Base-by-base conservation (phyloP, 2,329 filamentous ascomycete species). In the Fusarium domesticum region DNA sequence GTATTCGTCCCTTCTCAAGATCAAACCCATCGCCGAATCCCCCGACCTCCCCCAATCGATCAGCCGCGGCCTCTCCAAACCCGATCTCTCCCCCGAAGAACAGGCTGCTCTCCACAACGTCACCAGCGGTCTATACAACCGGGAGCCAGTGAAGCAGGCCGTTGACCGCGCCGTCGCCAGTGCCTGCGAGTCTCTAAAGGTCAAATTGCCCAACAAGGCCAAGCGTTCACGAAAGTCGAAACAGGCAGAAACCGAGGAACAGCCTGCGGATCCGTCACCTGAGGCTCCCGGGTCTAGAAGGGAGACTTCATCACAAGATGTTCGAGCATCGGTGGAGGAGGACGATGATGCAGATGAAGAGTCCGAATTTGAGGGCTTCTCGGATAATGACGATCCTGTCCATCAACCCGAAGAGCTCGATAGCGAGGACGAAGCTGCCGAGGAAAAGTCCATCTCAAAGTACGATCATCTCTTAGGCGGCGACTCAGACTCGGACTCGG, bases 121-220 rank as follows among this genome's bases (percentile, higher is more conserved):
- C 39, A 81, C 79, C 18, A 82, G 78, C 47, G 72, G 70, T 6
- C 64, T 83, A 3, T 81, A 74, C 59, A 80, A 77, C 46, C 67
- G 71, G 40, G 70, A 70, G 6, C 68, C 73, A 20, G 77, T 81
- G 41, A 74, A 72, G 51, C 68, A 73, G 38, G 70, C 71, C 3
- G 63, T 78, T 8, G 70, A 74, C 18, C 69, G 71, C 55, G 77
- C 76, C 1, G 53, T 80, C 12, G 64, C 66, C 43, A 71, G 66
- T 19, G 70, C 79, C 3, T 81, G 78, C 58, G 61, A 67, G 35
- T 64, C 68, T 3, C 63, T 83, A 14, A 67, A 72, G 2, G 68
- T 81, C 0, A 61, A 73, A 3, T 63, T 73, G 42, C 75, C 77
- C 0, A 71, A 73, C 39, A 65, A 65, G 38, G 54, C 50, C 5